Evolutionary conservation across 225 moss, liverwort and hornwort species (phyloP).

Genomic region (Pleurozium schreberi): DNA sequence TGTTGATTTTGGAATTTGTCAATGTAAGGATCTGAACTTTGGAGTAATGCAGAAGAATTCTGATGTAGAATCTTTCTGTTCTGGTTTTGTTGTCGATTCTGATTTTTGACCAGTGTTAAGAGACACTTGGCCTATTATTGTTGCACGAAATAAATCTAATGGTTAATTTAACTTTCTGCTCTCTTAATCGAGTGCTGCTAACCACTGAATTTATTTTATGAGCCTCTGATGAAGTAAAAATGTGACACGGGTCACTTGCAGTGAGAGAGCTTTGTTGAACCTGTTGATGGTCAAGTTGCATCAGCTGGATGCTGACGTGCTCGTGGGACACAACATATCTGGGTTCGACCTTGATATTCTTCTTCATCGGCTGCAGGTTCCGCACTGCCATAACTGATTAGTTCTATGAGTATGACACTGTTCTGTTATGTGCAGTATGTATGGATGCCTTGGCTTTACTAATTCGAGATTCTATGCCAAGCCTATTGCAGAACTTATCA

Average conservation of each 20-base stretch:
- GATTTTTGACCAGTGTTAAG: background rate
- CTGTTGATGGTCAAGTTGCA: conserved; percentile 88
- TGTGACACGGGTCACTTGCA: conserved; percentile 27
- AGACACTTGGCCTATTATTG: background rate
- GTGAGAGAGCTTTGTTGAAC: conserved; percentile 93
- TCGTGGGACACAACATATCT: conserved; percentile 96
- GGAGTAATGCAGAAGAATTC: background rate
- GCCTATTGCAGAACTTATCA: conserved; percentile 96
- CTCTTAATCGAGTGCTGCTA: background rate
- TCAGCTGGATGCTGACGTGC: conserved; percentile 93
- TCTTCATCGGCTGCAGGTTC: conserved; percentile 91
- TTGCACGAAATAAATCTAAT: background rate
- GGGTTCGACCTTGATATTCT: conserved; percentile 97
- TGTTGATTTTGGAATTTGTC: background rate
- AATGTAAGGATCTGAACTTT: background rate
- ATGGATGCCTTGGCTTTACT: conserved; percentile 95
- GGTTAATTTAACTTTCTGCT: background rate
- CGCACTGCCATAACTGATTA: background rate
- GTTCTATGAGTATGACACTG: background rate
- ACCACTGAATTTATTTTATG: background rate
- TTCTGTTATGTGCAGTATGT: conserved; percentile 61
- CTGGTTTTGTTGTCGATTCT: background rate
- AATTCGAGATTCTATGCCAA: conserved; percentile 97
- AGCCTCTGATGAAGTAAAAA: background rate
- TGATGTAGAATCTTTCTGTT: background rate